Percentiles rank a stretch among this genome's conserved stretches.
Evolutionary conservation across 768 basidiomycete species (phyloP).

Genomic region (Gloeostereum incarnatum): DNA sequence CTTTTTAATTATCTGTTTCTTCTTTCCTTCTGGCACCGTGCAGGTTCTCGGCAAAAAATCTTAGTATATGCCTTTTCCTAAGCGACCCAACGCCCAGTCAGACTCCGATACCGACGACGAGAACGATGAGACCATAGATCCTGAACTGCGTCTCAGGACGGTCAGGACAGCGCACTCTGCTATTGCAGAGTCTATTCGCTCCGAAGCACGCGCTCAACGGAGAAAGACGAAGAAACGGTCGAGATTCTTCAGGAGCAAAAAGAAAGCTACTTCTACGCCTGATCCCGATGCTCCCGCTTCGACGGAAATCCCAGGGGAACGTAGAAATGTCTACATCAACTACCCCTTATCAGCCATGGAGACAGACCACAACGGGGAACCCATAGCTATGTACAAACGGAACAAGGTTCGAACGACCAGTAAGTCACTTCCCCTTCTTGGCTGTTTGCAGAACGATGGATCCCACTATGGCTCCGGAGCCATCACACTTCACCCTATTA

Average conservation of each 20-base stretch:
- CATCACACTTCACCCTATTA: no score
- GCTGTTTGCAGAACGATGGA: no score
- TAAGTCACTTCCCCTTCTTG: no score
- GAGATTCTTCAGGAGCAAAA: conserved; percentile 50
- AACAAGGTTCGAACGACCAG: conserved; percentile 95
- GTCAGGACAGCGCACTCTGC: conserved; percentile 91
- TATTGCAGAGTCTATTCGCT: conserved; percentile 76
- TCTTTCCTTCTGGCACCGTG: conserved; percentile 8
- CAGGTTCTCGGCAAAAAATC: conserved; percentile 8
- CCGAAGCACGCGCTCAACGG: conserved; percentile 61
- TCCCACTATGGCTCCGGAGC: no score
- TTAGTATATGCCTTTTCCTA: conserved; percentile 25
- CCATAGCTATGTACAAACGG: conserved; percentile 66
- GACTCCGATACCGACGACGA: conserved; percentile 47
- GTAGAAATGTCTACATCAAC: conserved; percentile 81
- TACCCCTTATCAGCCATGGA: conserved; percentile 54
- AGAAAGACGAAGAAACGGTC: conserved; percentile 48
- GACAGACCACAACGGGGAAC: conserved; percentile 66
- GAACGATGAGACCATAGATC: conserved; percentile 66
- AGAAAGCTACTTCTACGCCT: conserved; percentile 29
- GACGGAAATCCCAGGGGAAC: conserved; percentile 34
- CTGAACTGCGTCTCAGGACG: conserved; percentile 78
- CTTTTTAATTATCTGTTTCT: no score
- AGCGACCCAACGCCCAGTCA: conserved; percentile 25
- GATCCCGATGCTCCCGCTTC: conserved; percentile 21